Base-by-base conservation (phyloP, 2,329 filamentous ascomycete species). In the Penicillium griseofulvum region DNA sequence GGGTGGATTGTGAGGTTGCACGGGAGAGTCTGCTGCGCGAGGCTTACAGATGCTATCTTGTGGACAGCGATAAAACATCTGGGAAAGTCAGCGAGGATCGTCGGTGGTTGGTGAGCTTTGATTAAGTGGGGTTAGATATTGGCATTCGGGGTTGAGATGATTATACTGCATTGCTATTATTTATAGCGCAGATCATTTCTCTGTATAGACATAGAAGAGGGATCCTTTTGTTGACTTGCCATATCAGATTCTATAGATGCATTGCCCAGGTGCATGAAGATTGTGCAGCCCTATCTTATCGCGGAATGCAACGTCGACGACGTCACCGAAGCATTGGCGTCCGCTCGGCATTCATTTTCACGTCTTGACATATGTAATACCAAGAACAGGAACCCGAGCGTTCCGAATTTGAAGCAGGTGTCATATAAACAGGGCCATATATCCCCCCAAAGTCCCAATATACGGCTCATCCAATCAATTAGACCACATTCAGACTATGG, bases 1-100 rank as follows among this genome's bases (percentile, higher is more conserved):
- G 84, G 69, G 83, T 87, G 63, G 94, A 97, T 78, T 96, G 94
- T 68, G 84, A 89, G 65, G 92, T 97, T 52, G 88, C 91, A 41
- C 80, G 81, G 63, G 77, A 80, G 66, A 94, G 90, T 76, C 76
- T 99, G 68, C 81, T 76, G 49, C 79, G 94, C 60, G 75, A 81
- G 31, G 80, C 73, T 24, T 99, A 86, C 73, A 63, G 62, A 56
- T 64, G 62, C 43, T 82, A 77, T 66, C 50, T 73, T 29, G 55
- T 71, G 62, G 72, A 59, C 43, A 56, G 71, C 66, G 63, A 57
- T 9, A 64, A 66, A 29, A 58, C 56, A 11, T 57, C 59, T 19
- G 72, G 70, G 46, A 65, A 64, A 60, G 70, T 68, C 46, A 55
- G 52, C 34, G 64, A 66, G 53, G 65, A 70, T 24, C 68, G 68